These are phyloP conservation scores for Lactarius trivialis DNA, from an alignment of 768 basidiomycete species.

Conservation along the genomic window DNA sequence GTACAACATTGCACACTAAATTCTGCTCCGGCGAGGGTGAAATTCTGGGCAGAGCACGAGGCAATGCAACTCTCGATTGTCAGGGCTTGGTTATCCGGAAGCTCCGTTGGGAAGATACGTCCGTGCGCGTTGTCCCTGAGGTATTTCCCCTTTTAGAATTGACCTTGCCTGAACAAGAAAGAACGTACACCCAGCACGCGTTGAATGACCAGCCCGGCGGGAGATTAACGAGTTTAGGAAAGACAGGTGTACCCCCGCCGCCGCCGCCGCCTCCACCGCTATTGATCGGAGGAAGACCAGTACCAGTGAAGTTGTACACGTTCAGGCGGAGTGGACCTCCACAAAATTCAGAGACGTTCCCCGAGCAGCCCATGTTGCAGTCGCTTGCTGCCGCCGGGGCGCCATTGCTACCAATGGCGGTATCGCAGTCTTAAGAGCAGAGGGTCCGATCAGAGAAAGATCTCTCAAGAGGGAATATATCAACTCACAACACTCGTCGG, in stretches of 20 bases:
- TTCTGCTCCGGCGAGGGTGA: conserved; percentile 64
- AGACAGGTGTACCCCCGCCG: conserved; percentile 11
- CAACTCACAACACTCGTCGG: conserved; percentile 46
- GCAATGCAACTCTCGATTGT: conserved; percentile 63
- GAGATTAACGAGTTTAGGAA: conserved; percentile 12
- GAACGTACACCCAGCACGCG: conserved; percentile 46
- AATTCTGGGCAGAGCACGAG: conserved; percentile 49
- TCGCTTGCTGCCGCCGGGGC: conserved; percentile 41
- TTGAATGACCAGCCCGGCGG: conserved; percentile 20
- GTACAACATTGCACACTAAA: conserved; percentile 48
- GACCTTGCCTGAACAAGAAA: background rate
- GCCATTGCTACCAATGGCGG: conserved; percentile 41
- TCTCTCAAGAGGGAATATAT: background rate
- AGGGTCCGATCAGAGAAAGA: background rate
- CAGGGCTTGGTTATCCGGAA: conserved; percentile 33
- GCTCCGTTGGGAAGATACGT: conserved; percentile 46
- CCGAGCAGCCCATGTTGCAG: conserved; percentile 63
- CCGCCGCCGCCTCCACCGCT: conserved; percentile 29
- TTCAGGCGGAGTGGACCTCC: conserved; percentile 65
- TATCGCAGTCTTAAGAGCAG: conserved; percentile 41
- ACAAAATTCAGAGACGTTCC: conserved; percentile 59
- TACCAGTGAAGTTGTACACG: conserved; percentile 65
- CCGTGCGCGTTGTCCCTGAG: conserved; percentile 54
- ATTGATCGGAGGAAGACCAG: conserved; percentile 34
- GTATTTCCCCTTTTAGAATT: background rate